phyloP scores from a whole-genome alignment of 2,329 filamentous ascomycete genomes.

The Arthrobotrys sphaeroides region DNA sequence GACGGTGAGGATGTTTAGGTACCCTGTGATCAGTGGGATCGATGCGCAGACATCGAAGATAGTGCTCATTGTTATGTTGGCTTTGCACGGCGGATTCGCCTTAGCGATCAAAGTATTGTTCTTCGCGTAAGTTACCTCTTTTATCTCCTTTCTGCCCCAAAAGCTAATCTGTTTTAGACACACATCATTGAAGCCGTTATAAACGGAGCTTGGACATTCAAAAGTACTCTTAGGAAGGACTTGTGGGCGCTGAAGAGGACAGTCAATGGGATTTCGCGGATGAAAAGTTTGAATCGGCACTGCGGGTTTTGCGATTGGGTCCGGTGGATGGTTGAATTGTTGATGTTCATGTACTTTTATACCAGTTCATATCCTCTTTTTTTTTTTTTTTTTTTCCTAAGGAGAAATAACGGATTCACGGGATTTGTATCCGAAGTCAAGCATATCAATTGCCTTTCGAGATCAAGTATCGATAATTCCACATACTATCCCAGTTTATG shows the following conservation, averaged over 20 bases:
- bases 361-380: too few relatives aligned
- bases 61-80: conserved; percentile 82
- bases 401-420: too few relatives aligned
- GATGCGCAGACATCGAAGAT: conserved; percentile 91
- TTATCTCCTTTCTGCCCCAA: background rate
- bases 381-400: too few relatives aligned
- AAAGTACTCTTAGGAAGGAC: background rate
- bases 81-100: conserved; percentile 85
- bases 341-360: background rate
- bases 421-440: too few relatives aligned
- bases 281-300: background rate
- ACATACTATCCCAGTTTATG: too few relatives aligned
- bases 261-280: background rate
- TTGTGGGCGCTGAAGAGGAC: background rate
- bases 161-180: conserved; percentile 21
- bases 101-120: conserved; percentile 96
- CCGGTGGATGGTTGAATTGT: background rate
- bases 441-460: too few relatives aligned
- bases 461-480: too few relatives aligned
- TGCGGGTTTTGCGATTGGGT: too few relatives aligned
- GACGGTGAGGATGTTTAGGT: conserved; percentile 58
- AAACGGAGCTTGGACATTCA: background rate
- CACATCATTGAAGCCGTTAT: conserved; percentile 39
- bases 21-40: conserved; percentile 87
- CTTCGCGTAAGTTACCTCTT: conserved; percentile 73